phyloP scores from a whole-genome alignment of 148 eudicot genomes.

The Beta vulgaris region DNA sequence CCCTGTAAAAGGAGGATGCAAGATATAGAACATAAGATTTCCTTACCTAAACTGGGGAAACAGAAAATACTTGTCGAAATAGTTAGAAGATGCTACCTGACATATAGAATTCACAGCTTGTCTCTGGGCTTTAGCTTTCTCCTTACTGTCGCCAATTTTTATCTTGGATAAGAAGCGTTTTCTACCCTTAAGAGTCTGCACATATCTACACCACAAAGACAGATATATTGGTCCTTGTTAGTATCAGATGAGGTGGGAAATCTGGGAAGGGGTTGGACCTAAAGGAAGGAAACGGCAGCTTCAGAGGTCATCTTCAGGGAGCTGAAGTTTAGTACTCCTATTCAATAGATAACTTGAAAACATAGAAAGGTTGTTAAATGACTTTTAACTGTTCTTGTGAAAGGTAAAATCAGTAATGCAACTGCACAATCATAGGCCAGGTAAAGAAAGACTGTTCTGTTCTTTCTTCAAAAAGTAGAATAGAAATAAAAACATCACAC shows the following conservation, averaged over 20 bases:
- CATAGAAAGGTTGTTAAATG: background rate
- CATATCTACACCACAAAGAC: conserved; percentile 52
- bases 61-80: background rate
- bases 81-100: conserved; percentile 48
- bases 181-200: conserved; percentile 85
- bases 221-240: background rate
- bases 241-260: background rate
- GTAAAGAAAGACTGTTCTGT: background rate
- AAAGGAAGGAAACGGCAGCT: background rate
- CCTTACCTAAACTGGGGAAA: background rate
- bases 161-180: conserved; percentile 89
- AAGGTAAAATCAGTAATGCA: too few relatives aligned
- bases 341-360: background rate
- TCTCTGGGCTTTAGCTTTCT: conserved; percentile 93
- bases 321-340: background rate
- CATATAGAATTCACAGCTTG: conserved; percentile 99
- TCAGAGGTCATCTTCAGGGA: background rate
- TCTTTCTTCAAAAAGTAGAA: background rate
- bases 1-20: conserved; percentile 49
- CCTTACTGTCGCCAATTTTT: conserved; percentile 68
- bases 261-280: background rate
- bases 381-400: background rate
- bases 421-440: background rate
- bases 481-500: background rate
- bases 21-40: background rate